Percentiles rank a stretch among this genome's conserved stretches.
phyloP scores from a whole-genome alignment of 768 basidiomycete species.

The Artomyces pyxidatus region DNA sequence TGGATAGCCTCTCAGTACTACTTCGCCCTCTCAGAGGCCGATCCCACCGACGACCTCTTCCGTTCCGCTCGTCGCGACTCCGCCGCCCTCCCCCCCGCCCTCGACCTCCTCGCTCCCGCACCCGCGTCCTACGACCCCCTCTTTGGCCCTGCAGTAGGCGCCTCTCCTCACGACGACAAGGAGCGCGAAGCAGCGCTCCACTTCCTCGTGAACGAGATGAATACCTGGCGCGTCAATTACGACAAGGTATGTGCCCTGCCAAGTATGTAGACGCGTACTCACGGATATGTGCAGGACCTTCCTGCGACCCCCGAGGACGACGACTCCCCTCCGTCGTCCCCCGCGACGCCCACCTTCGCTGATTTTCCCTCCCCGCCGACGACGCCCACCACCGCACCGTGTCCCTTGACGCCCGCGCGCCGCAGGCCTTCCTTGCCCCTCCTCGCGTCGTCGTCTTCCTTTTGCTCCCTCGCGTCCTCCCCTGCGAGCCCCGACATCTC shows the following conservation, averaged over 20 bases:
- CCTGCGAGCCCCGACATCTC: not conserved
- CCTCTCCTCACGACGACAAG: conserved; percentile 18
- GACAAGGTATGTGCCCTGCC: conserved; percentile 10
- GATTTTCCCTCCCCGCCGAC: conserved; percentile 3
- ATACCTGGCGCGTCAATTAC: conserved; percentile 14
- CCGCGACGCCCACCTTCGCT: not conserved
- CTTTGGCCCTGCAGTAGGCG: conserved; percentile 26
- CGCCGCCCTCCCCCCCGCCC: conserved; percentile 12
- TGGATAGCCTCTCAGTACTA: conserved; percentile 17
- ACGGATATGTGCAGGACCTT: conserved; percentile 3
- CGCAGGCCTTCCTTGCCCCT: not conserved
- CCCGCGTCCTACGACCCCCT: conserved; percentile 27
- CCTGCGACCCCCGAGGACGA: conserved; percentile 9
- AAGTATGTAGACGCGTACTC: no score
- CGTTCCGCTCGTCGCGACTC: conserved; percentile 16
- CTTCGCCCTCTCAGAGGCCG: conserved; percentile 14
- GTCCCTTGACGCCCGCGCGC: conserved; percentile 3
- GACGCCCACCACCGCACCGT: conserved; percentile 12
- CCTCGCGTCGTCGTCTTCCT: not conserved
- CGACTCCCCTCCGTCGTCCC: conserved; percentile 11
- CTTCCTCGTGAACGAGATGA: conserved; percentile 30
- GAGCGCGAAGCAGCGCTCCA: conserved; percentile 28
- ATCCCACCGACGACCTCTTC: conserved; percentile 6
- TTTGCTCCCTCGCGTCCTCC: not conserved
- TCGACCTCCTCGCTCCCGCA: conserved; percentile 4